phyloP scores from a whole-genome alignment of 1,139 yeast species.

The Pneumocystis canis region DNA sequence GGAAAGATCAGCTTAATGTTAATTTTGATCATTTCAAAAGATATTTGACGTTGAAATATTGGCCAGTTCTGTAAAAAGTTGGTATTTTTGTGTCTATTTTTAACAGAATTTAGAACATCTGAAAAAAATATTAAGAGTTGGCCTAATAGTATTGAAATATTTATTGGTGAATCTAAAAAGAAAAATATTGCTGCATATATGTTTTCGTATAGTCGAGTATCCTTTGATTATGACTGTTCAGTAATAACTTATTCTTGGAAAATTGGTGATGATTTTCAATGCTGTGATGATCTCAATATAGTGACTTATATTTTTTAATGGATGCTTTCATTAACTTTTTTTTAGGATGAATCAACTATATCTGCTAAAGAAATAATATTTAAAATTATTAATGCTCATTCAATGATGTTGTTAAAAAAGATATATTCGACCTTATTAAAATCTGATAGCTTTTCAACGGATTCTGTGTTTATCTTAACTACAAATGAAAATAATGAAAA shows the following conservation, averaged over 20 bases:
- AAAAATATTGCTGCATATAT: neutral
- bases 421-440: neutral
- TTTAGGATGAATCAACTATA: neutral
- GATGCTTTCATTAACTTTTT: neutral
- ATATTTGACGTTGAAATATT: neutral
- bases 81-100: neutral
- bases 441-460: neutral
- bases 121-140: neutral
- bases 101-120: neutral
- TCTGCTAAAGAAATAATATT: neutral
- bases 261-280: neutral
- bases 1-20: conserved; percentile 57
- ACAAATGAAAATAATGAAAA: neutral
- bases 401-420: neutral
- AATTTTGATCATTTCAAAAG: conserved; percentile 22
- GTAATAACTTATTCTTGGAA: neutral
- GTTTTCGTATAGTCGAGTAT: neutral
- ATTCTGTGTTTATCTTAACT: neutral
- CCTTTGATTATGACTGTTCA: neutral
- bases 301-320: neutral
- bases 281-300: neutral
- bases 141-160: neutral
- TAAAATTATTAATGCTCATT: neutral
- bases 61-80: neutral
- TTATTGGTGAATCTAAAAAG: neutral